These are phyloP conservation scores for Stellera chamaejasme DNA, from an alignment of 345 rosid genomes.

Conservation along the genomic window DNA sequence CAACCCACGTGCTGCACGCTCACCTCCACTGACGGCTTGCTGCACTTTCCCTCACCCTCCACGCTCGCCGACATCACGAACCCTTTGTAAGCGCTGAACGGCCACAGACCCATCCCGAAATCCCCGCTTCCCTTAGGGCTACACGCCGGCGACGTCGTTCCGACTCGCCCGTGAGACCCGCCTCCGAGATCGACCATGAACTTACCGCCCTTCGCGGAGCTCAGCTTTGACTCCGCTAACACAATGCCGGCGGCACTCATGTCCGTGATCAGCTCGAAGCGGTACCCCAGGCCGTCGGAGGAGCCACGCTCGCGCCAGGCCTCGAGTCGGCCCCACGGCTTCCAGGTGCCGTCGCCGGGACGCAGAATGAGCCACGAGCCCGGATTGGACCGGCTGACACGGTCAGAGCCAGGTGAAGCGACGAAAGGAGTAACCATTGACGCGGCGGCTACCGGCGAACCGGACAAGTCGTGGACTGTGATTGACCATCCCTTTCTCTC, in stretches of 20 bases:
- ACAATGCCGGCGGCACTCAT: conserved; percentile 59
- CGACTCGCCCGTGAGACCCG: conserved; percentile 21
- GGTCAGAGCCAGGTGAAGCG: conserved; percentile 75
- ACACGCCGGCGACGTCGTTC: conserved; percentile 45
- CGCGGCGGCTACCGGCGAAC: conserved; percentile 82
- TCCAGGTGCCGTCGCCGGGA: conserved; percentile 75
- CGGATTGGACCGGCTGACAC: conserved; percentile 86
- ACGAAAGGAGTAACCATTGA: conserved; percentile 84
- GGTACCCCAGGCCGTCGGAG: conserved; percentile 61
- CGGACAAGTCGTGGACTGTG: conserved; percentile 85
- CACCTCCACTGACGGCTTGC: conserved; percentile 81
- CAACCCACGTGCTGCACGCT: conserved; percentile 91
- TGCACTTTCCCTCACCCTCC: conserved; percentile 80
- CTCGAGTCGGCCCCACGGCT: conserved; percentile 90
- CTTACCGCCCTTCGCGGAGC: conserved; percentile 63
- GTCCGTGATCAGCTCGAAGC: conserved; percentile 71
- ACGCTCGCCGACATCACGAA: conserved; percentile 86
- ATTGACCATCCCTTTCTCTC: conserved; percentile 93
- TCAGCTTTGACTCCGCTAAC: conserved; percentile 59
- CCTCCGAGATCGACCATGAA: conserved; percentile 54
- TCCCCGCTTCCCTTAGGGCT: conserved; percentile 85
- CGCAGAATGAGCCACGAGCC: conserved; percentile 90
- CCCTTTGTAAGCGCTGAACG: conserved; percentile 52
- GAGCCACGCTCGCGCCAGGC: conserved; percentile 92
- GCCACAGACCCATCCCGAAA: conserved; percentile 63